These are phyloP conservation scores for Pichia californica DNA, from an alignment of 805 yeast species.

Conservation along the genomic window DNA sequence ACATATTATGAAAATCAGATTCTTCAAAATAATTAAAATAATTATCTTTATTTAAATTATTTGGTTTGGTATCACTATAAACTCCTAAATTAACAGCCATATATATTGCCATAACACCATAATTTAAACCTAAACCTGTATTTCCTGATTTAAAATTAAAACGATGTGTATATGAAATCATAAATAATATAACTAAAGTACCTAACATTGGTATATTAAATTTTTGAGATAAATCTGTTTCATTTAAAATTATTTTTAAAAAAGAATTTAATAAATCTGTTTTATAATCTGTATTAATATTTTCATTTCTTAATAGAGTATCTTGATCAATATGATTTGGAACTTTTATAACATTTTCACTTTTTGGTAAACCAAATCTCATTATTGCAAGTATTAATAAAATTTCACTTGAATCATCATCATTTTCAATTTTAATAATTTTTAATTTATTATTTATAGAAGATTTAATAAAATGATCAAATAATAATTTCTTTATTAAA, in stretches of 20 bases:
- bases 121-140: slow-evolving; percentile 14
- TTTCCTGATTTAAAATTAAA: slow-evolving; percentile 17
- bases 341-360: not conserved
- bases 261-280: slow-evolving; percentile 18
- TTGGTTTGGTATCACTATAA: slow-evolving; percentile 1
- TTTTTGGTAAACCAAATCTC: slow-evolving; percentile 14
- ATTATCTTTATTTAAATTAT: not conserved
- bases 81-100: slow-evolving; percentile 21
- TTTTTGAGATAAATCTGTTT: slow-evolving; percentile 13
- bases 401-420: slow-evolving; percentile 19
- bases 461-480: slow-evolving; percentile 11
- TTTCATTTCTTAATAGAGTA: slow-evolving; percentile 6
- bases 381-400: slow-evolving; percentile 18
- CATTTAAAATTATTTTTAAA: slow-evolving; percentile 14
- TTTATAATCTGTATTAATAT: slow-evolving; percentile 12
- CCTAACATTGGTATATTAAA: slow-evolving; percentile 17
- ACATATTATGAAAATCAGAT: slow-evolving; percentile 17
- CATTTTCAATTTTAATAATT: slow-evolving; percentile 10
- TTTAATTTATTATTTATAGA: slow-evolving; percentile 8
- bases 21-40: slow-evolving; percentile 11
- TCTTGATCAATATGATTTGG: slow-evolving; percentile 8
- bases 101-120: slow-evolving; percentile 15
- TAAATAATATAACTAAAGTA: slow-evolving; percentile 16
- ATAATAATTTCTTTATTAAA: slow-evolving; percentile 8
- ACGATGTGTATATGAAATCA: slow-evolving; percentile 14